These are phyloP conservation scores for Lachnellula suecica DNA, from an alignment of 2,329 filamentous ascomycete species.

Conservation along the genomic window DNA sequence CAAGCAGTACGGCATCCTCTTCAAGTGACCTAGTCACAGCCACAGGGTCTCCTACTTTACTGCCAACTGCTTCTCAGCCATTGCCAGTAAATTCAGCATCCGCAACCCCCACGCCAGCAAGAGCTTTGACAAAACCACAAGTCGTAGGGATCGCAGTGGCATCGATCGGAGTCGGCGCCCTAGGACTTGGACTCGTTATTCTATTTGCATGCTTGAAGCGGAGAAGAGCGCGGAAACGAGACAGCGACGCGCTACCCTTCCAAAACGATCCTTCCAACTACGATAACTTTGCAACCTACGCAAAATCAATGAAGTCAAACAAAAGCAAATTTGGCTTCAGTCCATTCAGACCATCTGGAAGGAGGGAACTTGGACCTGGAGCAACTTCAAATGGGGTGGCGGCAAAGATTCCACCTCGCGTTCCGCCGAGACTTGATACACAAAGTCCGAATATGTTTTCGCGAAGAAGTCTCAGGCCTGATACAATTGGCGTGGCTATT, in stretches of 20 bases:
- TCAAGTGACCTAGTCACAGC: background rate
- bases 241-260: constrained; percentile 34
- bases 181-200: constrained; percentile 48
- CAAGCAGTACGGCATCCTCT: background rate
- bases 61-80: background rate
- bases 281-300: constrained; percentile 1
- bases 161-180: constrained; percentile 45
- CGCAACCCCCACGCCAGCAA: constrained; percentile 8
- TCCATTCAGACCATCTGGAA: constrained; percentile 16
- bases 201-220: constrained; percentile 35
- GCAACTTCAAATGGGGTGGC: constrained; percentile 24
- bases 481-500: constrained; percentile 32
- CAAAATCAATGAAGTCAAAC: constrained; percentile 17
- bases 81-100: constrained; percentile 8
- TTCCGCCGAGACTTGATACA: constrained; percentile 26
- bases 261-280: constrained; percentile 25
- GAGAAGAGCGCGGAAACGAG: constrained; percentile 28
- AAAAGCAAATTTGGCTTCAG: constrained; percentile 8
- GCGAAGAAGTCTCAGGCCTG: constrained; percentile 27
- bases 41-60: background rate
- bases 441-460: constrained; percentile 31
- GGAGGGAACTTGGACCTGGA: constrained; percentile 18
- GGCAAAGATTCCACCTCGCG: constrained; percentile 22
- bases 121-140: constrained; percentile 35
- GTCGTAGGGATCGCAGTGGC: constrained; percentile 60